Percentiles rank a stretch among this genome's conserved stretches.
These are phyloP conservation scores for Wickerhamomyces mucosus DNA, from an alignment of 805 yeast species.

Conservation along the genomic window DNA sequence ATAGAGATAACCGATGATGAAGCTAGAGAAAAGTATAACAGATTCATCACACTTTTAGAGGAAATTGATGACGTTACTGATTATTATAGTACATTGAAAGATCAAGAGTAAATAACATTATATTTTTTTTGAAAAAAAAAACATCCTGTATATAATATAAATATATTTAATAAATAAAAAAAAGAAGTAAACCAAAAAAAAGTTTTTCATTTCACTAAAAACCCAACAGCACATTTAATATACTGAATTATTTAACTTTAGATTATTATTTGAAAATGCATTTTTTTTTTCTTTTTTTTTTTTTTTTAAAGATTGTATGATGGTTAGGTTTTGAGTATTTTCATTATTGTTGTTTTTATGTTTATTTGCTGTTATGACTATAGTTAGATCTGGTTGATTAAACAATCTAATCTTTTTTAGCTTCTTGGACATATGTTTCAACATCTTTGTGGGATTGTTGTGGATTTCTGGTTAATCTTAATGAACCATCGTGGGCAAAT, in stretches of 20 bases:
- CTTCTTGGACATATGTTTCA: slow-evolving; percentile 19
- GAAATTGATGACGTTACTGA: slow-evolving; percentile 80
- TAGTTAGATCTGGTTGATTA: no score
- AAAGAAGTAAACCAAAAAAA: no score
- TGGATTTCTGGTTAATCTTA: slow-evolving; percentile 45
- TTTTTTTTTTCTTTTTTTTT: background rate
- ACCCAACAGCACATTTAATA: no score
- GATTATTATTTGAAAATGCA: background rate
- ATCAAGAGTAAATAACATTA: no score
- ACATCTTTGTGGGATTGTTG: slow-evolving; percentile 16
- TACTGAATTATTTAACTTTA: no score
- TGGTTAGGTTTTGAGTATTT: no score
- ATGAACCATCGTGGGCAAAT: slow-evolving; percentile 35
- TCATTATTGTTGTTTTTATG: no score
- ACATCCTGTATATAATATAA: slow-evolving; percentile 4
- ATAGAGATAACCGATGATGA: slow-evolving; percentile 48
- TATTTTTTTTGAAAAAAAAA: slow-evolving; percentile 1
- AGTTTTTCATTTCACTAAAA: no score
- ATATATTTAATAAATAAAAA: no score
- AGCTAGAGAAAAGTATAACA: slow-evolving; percentile 39
- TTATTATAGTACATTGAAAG: slow-evolving; percentile 60
- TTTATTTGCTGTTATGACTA: no score
- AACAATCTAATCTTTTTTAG: no score
- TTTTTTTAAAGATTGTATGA: no score
- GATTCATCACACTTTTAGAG: slow-evolving; percentile 53